These are phyloP conservation scores for Rasamsonia emersonii DNA, from an alignment of 2,329 filamentous ascomycete genomes.

Conservation along the genomic window DNA sequence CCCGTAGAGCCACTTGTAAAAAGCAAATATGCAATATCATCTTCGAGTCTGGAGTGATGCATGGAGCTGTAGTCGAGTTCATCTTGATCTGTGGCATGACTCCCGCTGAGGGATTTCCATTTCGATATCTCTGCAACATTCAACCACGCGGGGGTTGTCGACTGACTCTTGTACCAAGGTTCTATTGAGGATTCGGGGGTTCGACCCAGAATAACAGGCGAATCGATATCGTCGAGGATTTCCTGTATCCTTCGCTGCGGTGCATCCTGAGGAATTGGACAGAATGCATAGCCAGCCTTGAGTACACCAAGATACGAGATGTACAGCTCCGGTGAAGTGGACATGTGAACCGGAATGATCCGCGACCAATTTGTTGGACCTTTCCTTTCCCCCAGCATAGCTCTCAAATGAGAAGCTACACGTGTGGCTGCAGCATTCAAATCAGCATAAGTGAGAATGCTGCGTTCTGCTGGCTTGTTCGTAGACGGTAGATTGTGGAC, in stretches of 20 bases:
- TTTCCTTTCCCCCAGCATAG: conserved; percentile 5
- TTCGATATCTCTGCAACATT: conserved; percentile 14
- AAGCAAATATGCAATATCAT: conserved; percentile 44
- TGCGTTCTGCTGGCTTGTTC: conserved; percentile 12
- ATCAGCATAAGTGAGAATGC: conserved; percentile 17
- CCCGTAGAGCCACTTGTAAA: conserved; percentile 51
- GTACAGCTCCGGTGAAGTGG: conserved; percentile 30
- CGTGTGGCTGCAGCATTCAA: conserved; percentile 16
- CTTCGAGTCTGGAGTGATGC: conserved; percentile 5
- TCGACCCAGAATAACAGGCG: conserved; percentile 11
- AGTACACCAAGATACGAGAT: conserved; percentile 18
- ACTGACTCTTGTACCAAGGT: conserved; percentile 6
- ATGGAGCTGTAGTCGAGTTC: no score
- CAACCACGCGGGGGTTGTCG: conserved; percentile 12
- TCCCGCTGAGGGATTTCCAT: conserved; percentile 12
- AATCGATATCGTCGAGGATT: conserved; percentile 1
- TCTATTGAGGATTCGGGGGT: conserved; percentile 8
- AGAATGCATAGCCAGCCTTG: conserved; percentile 10
- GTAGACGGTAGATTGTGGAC: conserved; percentile 16
- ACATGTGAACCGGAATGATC: conserved; percentile 21
- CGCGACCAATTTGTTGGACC: conserved; percentile 5
- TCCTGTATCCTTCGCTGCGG: conserved; percentile 19
- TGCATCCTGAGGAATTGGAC: conserved; percentile 29
- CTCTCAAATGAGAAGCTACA: conserved; percentile 14
- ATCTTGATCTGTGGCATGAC: no score